A percentile compares a stretch with the other conserved stretches of the same genome.
phyloP scores from a whole-genome alignment of 1,139 yeast genomes.

The Hansenula sp. region DNA sequence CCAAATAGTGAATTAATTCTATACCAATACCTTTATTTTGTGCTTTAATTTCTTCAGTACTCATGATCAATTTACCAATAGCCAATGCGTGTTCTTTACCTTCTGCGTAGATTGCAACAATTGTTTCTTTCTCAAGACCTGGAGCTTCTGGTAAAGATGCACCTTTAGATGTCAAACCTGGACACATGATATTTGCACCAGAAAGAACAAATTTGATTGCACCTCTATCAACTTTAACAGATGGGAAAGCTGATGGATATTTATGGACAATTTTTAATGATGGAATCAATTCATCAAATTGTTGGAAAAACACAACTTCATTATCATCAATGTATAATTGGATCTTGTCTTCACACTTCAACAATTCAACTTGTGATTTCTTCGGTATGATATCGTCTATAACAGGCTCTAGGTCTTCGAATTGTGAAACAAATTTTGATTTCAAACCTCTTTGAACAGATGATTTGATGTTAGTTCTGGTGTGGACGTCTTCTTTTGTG shows the following conservation, averaged over 20 bases:
- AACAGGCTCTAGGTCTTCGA: conserved; percentile 64
- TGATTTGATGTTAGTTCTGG: conserved; percentile 87
- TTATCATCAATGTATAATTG: conserved; percentile 72
- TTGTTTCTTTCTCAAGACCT: conserved; percentile 55
- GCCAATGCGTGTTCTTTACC: conserved; percentile 92
- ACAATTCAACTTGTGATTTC: conserved; percentile 76
- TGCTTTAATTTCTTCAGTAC: conserved; percentile 82
- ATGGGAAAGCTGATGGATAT: conserved; percentile 77
- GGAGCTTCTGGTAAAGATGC: conserved; percentile 75
- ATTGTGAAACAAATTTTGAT: conserved; percentile 65
- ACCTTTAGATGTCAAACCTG: conserved; percentile 91
- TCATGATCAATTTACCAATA: conserved; percentile 80
- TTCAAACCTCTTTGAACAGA: conserved; percentile 87
- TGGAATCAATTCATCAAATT: conserved; percentile 82
- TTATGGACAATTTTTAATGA: conserved; percentile 74
- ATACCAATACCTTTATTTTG: conserved; percentile 89
- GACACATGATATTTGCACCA: conserved; percentile 97
- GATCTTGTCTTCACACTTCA: conserved; percentile 88
- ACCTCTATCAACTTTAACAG: conserved; percentile 91
- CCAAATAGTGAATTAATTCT: conserved; percentile 78
- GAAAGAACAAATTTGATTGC: conserved; percentile 92
- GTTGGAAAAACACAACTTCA: conserved; percentile 76
- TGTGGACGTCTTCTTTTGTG: conserved; percentile 81
- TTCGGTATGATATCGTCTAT: conserved; percentile 87
- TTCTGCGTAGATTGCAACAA: conserved; percentile 85